Evolutionary conservation across 352 stramenopile genomes (phyloP).

Genomic region (Peronospora farinosa): DNA sequence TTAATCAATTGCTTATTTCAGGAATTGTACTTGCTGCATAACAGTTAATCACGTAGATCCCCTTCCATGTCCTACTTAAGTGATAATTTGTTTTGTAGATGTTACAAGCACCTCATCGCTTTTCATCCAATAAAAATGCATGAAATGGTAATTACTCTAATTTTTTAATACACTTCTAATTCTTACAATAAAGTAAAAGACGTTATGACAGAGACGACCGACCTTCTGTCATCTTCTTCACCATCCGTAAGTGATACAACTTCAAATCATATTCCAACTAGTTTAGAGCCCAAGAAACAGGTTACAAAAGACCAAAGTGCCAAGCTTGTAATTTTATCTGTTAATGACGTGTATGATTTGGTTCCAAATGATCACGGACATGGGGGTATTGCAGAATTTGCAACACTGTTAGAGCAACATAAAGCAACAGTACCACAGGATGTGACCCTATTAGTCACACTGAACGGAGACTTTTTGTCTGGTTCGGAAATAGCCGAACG

Average conservation of each 20-base stretch:
- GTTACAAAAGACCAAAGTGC: neutral
- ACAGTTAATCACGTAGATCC: no score
- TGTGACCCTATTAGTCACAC: slow-evolving; percentile 55
- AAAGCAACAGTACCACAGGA: slow-evolving; percentile 18
- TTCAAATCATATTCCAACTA: neutral
- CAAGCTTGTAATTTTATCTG: neutral
- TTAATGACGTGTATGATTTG: slow-evolving; percentile 11
- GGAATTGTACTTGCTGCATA: no score
- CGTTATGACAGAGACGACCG: neutral
- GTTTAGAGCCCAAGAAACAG: neutral
- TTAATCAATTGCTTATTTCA: no score
- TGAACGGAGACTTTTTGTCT: slow-evolving; percentile 77
- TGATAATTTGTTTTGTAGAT: no score
- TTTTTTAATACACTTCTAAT: no score
- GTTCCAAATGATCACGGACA: slow-evolving; percentile 52
- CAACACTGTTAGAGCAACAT: slow-evolving; percentile 43
- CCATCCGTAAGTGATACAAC: neutral
- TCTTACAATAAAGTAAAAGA: neutral
- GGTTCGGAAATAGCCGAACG: slow-evolving; percentile 53
- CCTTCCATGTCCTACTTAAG: no score
- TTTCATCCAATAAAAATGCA: no score
- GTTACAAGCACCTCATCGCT: no score
- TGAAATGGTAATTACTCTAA: no score
- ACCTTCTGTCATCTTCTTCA: neutral
- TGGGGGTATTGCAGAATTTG: slow-evolving; percentile 55